Evolutionary conservation across 768 basidiomycete genomes (phyloP).

Genomic region (Mycena filopes): DNA sequence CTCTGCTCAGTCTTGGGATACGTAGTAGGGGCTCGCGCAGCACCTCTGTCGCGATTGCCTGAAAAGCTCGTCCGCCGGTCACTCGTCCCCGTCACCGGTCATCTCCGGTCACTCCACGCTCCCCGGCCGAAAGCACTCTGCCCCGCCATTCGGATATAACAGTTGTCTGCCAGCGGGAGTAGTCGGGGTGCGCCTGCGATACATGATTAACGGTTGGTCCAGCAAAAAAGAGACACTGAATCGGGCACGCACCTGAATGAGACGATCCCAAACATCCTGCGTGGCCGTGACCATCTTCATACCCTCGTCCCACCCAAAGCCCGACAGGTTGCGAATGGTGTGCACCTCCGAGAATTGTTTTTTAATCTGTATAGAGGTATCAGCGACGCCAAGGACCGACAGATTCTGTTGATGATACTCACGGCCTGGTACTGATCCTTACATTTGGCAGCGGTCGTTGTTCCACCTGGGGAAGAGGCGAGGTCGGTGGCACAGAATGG

Average conservation of each 20-base stretch:
- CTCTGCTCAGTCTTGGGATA: too few species aligned
- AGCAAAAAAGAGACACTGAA: background rate
- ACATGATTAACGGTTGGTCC: background rate
- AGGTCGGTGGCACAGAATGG: background rate
- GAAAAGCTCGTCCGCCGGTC: too few species aligned
- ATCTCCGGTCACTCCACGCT: too few species aligned
- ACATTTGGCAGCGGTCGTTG: background rate
- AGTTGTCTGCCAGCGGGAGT: background rate
- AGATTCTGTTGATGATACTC: background rate
- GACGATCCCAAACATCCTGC: background rate
- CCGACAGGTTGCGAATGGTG: background rate
- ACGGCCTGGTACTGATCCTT: background rate
- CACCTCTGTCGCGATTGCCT: too few species aligned
- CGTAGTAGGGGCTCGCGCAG: too few species aligned
- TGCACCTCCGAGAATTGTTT: background rate
- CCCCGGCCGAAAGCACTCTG: too few species aligned
- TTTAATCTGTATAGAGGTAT: background rate
- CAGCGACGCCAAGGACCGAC: background rate
- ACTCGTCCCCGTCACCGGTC: too few species aligned
- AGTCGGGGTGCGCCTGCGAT: background rate
- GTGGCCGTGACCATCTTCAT: constrained; percentile 5
- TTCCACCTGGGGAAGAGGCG: background rate
- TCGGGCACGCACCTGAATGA: background rate
- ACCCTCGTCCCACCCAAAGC: constrained; percentile 9
- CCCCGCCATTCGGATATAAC: too few species aligned